A percentile compares a stretch with the other conserved stretches of the same genome.
Evolutionary conservation across 495 filamentous ascomycete species (phyloP).

Genomic region (Tetracladium setigerum): DNA sequence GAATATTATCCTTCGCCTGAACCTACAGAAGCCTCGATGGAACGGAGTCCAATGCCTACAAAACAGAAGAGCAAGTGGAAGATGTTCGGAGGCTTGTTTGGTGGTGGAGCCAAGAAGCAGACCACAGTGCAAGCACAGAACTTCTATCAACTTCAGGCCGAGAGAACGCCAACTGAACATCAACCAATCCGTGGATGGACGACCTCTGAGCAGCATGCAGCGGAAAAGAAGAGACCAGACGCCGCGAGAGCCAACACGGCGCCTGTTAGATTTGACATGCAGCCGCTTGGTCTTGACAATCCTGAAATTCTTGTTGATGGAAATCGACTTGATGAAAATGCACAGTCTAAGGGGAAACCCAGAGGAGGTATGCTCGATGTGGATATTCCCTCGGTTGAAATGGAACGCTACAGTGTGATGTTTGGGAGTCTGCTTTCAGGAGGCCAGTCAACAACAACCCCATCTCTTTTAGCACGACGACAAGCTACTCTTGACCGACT

Average conservation of each 20-base stretch:
- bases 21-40: constrained; percentile 20
- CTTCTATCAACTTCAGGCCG: constrained; percentile 22
- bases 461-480: constrained; percentile 54
- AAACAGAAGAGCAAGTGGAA: constrained; percentile 38
- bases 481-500: constrained; percentile 63
- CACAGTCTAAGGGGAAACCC: neutral
- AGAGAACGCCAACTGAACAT: neutral
- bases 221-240: constrained; percentile 10
- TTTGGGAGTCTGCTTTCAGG: constrained; percentile 62
- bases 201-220: constrained; percentile 8
- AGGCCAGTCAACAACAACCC: constrained; percentile 30
- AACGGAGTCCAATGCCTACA: constrained; percentile 21
- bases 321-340: constrained; percentile 2
- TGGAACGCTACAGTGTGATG: constrained; percentile 95
- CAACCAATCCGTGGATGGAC: constrained; percentile 6
- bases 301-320: constrained; percentile 20
- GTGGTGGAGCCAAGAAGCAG: constrained; percentile 25
- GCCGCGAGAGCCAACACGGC: constrained; percentile 17
- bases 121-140: constrained; percentile 13
- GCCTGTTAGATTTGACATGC: constrained; percentile 14
- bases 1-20: constrained; percentile 8
- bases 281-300: neutral
- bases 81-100: constrained; percentile 40
- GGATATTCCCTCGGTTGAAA: constrained; percentile 68
- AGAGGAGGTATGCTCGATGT: constrained; percentile 50